Evolutionary conservation across 768 basidiomycete species (phyloP).

Genomic region (Termitomyces sp.): DNA sequence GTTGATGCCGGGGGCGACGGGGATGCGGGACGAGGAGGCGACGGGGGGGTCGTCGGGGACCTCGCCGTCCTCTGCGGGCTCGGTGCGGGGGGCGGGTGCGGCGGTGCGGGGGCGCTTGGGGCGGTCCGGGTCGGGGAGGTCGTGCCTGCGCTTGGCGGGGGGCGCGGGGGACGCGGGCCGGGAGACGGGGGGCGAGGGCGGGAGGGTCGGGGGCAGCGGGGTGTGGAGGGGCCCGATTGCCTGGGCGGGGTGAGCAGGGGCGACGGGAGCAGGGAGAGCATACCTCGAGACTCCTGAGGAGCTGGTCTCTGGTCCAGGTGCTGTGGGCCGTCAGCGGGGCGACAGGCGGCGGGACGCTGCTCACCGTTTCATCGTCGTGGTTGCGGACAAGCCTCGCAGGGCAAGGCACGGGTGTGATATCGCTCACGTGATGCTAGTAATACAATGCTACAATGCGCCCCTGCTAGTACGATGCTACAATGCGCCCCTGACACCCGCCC

Average conservation of each 20-base stretch:
- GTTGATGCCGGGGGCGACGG: constrained; percentile 17
- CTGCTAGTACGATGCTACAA: too few species aligned
- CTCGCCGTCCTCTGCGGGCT: constrained; percentile 52
- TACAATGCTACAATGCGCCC: too few species aligned
- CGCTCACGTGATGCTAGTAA: too few species aligned
- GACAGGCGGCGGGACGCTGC: constrained; percentile 10
- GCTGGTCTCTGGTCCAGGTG: constrained; percentile 45
- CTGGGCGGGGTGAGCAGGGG: constrained; percentile 20
- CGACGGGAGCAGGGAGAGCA: not conserved
- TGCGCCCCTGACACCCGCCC: too few species aligned
- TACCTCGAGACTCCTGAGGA: constrained; percentile 45
- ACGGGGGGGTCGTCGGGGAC: constrained; percentile 38
- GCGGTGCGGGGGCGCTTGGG: constrained; percentile 41
- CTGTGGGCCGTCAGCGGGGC: constrained; percentile 22
- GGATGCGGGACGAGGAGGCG: constrained; percentile 20
- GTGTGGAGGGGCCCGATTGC: constrained; percentile 35
- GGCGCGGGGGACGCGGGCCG: constrained; percentile 42
- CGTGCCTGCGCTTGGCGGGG: constrained; percentile 43
- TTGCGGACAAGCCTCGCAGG: constrained; percentile 34
- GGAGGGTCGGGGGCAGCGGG: constrained; percentile 40
- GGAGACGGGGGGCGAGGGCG: constrained; percentile 47
- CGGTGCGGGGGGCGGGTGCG: constrained; percentile 28
- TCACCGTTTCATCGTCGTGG: constrained; percentile 35
- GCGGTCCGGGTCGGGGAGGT: constrained; percentile 32
- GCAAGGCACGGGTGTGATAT: not conserved